Conservation (phyloP, 139 green algal genomes). For the Coelastrella sp. region DNA sequence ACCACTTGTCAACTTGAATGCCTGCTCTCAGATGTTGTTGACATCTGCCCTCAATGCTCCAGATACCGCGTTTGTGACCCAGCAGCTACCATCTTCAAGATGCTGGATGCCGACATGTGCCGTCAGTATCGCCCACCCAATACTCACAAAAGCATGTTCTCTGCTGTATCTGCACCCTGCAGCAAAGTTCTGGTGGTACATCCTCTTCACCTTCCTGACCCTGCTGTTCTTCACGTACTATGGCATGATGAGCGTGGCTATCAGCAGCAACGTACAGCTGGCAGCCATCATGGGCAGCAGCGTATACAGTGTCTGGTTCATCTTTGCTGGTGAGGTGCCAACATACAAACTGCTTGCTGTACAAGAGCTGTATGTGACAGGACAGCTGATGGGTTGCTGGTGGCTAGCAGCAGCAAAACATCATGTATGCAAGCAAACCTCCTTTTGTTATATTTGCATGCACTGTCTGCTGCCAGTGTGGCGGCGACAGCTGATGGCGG, state of each 20-base stretch:
- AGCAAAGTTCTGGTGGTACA: constrained; percentile 69
- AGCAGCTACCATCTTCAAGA: no score
- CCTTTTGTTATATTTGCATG: no score
- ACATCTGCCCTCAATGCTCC: not conserved
- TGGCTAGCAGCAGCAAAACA: not conserved
- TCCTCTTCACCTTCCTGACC: constrained; percentile 68
- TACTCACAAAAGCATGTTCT: not conserved
- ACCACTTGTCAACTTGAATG: no score
- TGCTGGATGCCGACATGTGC: no score
- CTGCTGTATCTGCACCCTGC: constrained; percentile 48
- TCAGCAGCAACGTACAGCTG: constrained; percentile 64
- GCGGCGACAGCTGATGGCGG: no score
- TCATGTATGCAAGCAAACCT: not conserved
- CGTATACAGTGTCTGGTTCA: constrained; percentile 29
- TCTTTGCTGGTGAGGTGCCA: not conserved
- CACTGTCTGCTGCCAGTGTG: no score
- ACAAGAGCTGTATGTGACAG: not conserved
- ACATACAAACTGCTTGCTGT: not conserved
- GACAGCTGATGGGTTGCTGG: not conserved
- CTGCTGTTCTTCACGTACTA: constrained; percentile 71
- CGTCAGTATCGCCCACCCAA: no score
- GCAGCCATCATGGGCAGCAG: constrained; percentile 43
- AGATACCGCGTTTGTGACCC: no score
- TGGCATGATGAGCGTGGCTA: constrained; percentile 61
- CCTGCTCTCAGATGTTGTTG: no score